phyloP scores from a whole-genome alignment of 140 eudicot species.

The Ambrosia hybrid region DNA sequence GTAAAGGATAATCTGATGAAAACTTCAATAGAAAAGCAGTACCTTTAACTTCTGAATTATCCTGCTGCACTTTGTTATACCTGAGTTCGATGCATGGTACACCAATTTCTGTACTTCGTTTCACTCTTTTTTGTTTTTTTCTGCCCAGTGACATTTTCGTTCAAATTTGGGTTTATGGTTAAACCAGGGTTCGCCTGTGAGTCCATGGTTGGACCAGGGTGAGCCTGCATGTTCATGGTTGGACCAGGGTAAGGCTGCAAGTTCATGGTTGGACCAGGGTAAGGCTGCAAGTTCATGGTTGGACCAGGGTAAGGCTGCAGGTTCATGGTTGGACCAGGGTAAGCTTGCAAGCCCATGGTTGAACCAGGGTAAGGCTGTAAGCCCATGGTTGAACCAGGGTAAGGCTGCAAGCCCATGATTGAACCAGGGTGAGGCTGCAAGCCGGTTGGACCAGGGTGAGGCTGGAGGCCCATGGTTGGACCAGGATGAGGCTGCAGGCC shows the following conservation, averaged over 20 bases:
- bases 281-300: constrained; percentile 16
- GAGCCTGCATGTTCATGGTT: not conserved
- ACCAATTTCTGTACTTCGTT: constrained; percentile 28
- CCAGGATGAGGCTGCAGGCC: not conserved
- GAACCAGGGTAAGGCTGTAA: constrained; percentile 29
- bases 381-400: constrained; percentile 26
- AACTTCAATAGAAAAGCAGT: constrained; percentile 53
- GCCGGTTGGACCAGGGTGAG: constrained; percentile 25
- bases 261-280: constrained; percentile 27
- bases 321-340: constrained; percentile 13
- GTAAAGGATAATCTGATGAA: constrained; percentile 47
- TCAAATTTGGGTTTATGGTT: constrained; percentile 46
- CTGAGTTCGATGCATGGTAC: constrained; percentile 36
- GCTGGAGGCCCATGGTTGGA: constrained; percentile 6
- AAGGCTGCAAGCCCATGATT: constrained; percentile 12
- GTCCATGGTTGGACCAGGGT: constrained; percentile 12
- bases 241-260: constrained; percentile 29
- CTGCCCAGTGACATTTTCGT: constrained; percentile 35
- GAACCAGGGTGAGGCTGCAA: not conserved
- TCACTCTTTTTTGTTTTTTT: constrained; percentile 30
- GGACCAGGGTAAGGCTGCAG: constrained; percentile 30
- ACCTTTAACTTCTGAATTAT: constrained; percentile 39
- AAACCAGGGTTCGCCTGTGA: constrained; percentile 29
- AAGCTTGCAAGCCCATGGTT: not conserved
- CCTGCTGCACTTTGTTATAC: constrained; percentile 36